Percentiles rank a stretch among this genome's conserved stretches.
Conservation (phyloP, 2,329 filamentous ascomycete species). For the Alternaria panax region DNA sequence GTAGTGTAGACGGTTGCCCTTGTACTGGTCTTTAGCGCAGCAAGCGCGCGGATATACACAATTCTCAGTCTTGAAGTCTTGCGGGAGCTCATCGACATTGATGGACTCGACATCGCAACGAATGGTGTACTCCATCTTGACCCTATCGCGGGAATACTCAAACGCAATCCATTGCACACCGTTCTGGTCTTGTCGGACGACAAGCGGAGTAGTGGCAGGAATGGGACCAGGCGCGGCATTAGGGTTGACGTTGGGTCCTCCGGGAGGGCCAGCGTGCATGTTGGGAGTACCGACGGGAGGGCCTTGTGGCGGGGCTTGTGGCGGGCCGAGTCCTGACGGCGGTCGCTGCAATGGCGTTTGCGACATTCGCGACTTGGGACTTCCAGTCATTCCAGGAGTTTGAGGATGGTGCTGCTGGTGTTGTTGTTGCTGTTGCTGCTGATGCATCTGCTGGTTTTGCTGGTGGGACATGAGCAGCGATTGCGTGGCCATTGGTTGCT, state of each 20-base stretch:
- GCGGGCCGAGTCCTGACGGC: conserved; percentile 56
- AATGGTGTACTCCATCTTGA: conserved; percentile 99
- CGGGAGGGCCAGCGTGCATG: conserved; percentile 51
- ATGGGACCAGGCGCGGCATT: conserved; percentile 96
- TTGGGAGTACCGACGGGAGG: conserved; percentile 52
- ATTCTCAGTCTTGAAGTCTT: conserved; percentile 97
- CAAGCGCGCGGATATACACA: conserved; percentile 97
- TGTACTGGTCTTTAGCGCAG: conserved; percentile 94
- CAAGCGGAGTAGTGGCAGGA: conserved; percentile 91
- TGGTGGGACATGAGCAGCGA: conserved; percentile 63
- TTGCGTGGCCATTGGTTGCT: conserved; percentile 60
- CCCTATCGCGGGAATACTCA: conserved; percentile 93
- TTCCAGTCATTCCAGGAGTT: conserved; percentile 69
- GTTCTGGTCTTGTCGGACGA: conserved; percentile 93
- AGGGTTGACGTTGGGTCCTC: conserved; percentile 71
- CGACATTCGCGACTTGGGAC: conserved; percentile 59
- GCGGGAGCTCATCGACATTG: conserved; percentile 81
- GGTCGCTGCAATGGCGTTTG: conserved; percentile 64
- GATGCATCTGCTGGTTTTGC: conserved; percentile 51
- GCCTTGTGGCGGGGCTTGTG: conserved; percentile 50
- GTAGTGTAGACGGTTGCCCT: conserved; percentile 92
- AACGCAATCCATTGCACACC: conserved; percentile 99
- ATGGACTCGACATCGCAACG: conserved; percentile 97
- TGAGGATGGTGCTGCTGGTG: conserved; percentile 54
- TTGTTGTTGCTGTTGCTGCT: conserved; percentile 51